Base-by-base conservation (phyloP, 1,139 yeast genomes). In the Taphrina confusa region DNA sequence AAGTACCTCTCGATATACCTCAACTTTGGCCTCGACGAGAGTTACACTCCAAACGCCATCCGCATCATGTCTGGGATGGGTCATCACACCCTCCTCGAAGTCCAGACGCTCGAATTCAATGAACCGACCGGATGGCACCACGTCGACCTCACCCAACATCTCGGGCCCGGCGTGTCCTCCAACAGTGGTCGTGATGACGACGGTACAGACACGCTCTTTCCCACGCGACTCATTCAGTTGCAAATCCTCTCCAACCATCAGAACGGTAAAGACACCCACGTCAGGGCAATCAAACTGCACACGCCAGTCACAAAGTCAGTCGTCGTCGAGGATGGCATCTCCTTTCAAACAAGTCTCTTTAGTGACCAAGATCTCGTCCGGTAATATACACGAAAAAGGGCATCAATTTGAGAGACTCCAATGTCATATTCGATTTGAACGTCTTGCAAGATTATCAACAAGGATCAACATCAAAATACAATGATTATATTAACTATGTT, bases 251-350 rank as follows among this genome's bases (percentile, higher is more conserved):
- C 89, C 0, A 94, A 92, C 69, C 97, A 90, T 68, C 97, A 91
- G 70, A 92, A 89, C 70, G 99, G 99, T 49, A 92, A 92, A 70
- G 99, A 94, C 72, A 85, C 96, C 1, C 97, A 90, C 71, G 77
- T 94, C 5, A 73, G 98, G 57, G 87, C 92, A 0, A 77, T 92
- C 34, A 77, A 81, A 72, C 69, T 86, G 3, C 78, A 77, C 65
- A 74, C 83, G 2, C 80, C 81, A 28, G 70, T 42, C 28, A 28
- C 50, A 4, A 40, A 42, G 18, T 25, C 47, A 14, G 18, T 25
- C 47, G 47, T 42, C 33, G 20, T 27, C 20, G 31, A 42, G 31
- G 47, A 42, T 18, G 47, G 25, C 14, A 23, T 42, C 8, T 30
- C 30, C 20, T 42, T 42, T 42, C 25, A 27, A 30, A 42, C 47